A percentile compares a stretch with the other conserved stretches of the same genome.
These are phyloP conservation scores for Pelomyxa schiedti DNA, from an alignment of 78 protist genomes.

Conservation along the genomic window DNA sequence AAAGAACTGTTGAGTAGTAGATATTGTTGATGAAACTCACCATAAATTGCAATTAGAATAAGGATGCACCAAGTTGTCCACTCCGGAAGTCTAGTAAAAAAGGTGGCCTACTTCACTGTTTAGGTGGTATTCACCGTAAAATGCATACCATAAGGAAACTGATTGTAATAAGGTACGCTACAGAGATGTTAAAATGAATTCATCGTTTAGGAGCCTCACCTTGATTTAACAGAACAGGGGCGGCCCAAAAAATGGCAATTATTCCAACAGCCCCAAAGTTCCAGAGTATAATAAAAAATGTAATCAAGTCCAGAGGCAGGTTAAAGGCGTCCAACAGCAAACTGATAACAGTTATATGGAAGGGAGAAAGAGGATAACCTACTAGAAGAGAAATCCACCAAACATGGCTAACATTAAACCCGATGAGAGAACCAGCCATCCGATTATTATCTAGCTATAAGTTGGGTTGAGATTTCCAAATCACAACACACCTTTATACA, in stretches of 20 bases:
- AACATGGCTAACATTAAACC: constrained; percentile 26
- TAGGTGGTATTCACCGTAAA: neutral
- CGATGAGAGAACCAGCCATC: constrained; percentile 41
- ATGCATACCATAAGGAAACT: constrained; percentile 9
- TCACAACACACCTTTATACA: constrained; percentile 17
- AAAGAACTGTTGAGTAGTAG: neutral
- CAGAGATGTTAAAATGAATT: too few species aligned
- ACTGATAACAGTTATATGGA: neutral
- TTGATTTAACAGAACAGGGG: constrained; percentile 32
- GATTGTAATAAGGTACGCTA: constrained; percentile 8
- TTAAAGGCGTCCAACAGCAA: constrained; percentile 12
- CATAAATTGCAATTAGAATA: constrained; percentile 69
- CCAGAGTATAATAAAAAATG: constrained; percentile 42
- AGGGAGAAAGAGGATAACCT: neutral
- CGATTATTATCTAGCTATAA: constrained; percentile 12
- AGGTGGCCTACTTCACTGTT: constrained; percentile 34
- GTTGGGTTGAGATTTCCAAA: neutral
- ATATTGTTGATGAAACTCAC: neutral
- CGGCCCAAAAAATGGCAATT: constrained; percentile 60
- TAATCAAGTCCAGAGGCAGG: constrained; percentile 40
- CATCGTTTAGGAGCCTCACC: too few species aligned
- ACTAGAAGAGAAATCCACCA: constrained; percentile 33
- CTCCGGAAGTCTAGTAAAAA: constrained; percentile 71
- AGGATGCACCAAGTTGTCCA: constrained; percentile 88
- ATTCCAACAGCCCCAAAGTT: constrained; percentile 85